phyloP scores from a whole-genome alignment of 495 filamentous ascomycete species.

The Xanthoparmelia taractica region DNA sequence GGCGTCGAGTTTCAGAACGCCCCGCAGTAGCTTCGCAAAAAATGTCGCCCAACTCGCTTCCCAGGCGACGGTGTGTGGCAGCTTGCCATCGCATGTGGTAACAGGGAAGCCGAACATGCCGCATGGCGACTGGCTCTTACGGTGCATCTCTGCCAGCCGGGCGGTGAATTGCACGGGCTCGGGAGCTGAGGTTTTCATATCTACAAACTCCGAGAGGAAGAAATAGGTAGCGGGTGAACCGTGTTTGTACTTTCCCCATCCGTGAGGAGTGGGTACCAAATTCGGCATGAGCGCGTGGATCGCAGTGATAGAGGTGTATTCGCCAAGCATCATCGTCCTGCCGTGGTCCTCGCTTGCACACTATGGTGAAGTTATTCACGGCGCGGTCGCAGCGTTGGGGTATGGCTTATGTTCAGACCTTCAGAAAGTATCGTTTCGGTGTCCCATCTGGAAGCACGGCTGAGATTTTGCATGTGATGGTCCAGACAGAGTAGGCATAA shows the following conservation, averaged over 20 bases:
- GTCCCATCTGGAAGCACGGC: constrained; percentile 27
- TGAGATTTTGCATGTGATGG: constrained; percentile 31
- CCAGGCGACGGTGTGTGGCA: constrained; percentile 35
- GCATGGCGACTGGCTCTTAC: constrained; percentile 34
- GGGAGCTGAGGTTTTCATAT: constrained; percentile 20
- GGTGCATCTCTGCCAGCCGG: constrained; percentile 31
- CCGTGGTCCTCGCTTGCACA: constrained; percentile 20
- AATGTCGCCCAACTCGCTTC: constrained; percentile 40
- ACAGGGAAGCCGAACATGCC: constrained; percentile 48
- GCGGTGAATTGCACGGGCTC: constrained; percentile 17
- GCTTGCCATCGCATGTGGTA: constrained; percentile 40
- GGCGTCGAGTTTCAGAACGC: constrained; percentile 30
- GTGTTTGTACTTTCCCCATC: constrained; percentile 20
- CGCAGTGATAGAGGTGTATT: constrained; percentile 23
- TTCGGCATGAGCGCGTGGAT: constrained; percentile 20
- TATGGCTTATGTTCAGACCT: not conserved
- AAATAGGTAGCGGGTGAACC: constrained; percentile 21
- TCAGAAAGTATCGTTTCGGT: constrained; percentile 18
- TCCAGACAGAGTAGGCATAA: constrained; percentile 35
- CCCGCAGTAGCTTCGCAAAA: constrained; percentile 32
- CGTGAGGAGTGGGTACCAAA: constrained; percentile 24
- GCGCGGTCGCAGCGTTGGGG: not conserved
- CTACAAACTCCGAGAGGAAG: constrained; percentile 23
- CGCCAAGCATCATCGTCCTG: constrained; percentile 21
- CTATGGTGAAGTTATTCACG: not conserved